Evolutionary conservation across 139 green algal species (phyloP), one percentile per base, ranked within the genome.

Genomic region (Nannochloris sp.): DNA sequence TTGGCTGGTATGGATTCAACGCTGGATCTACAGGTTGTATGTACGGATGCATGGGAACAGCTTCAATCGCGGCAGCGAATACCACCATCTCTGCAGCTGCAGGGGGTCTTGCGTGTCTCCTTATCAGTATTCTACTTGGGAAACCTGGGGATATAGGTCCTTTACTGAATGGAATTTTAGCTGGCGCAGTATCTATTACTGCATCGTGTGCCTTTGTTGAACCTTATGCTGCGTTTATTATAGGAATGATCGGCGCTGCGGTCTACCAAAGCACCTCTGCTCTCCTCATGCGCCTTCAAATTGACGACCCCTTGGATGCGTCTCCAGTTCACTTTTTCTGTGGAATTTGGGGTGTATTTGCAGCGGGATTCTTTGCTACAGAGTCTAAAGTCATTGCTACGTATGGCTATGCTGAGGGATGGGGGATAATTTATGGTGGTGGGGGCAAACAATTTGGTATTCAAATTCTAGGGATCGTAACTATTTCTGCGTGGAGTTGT

Each of bases 1-100:
- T 92, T 47, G 82, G 85, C 32, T 92, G 85, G 85, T 92, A 89
- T 67, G 85, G 83, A 31, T 90, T 92, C 83, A 92, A 91, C 68
- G 65, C 76, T n/a, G 85, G 81, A 29, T 87, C 80, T 4, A 62
- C 65, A 34, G 36, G 72, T 31, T 71, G 62, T 38, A 37, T 85
- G 15, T 42, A 66, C 60, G 29, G 66, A 67, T 46, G 67, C 59
- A 62, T 67, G 37, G 31, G 71, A 6, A 14, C 82, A 2, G 76
- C 83, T 7, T 71, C 72, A 15, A 56, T 67, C 24, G 61, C 60
- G 13, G 83, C 83, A 3, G 82, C 90, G 38, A 85, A 76, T 42
- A 92, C 87, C 19, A 93, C 87, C 3, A 67, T 93, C 9, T 45
- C 77, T 27, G 82, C 68, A 57, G 81, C 71, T 4, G 54, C 75